Evolutionary conservation across 2,329 filamentous ascomycete species (phyloP), one percentile per base, ranked within the genome.

Genomic region (Paecilomyces dactylethromorphus): DNA sequence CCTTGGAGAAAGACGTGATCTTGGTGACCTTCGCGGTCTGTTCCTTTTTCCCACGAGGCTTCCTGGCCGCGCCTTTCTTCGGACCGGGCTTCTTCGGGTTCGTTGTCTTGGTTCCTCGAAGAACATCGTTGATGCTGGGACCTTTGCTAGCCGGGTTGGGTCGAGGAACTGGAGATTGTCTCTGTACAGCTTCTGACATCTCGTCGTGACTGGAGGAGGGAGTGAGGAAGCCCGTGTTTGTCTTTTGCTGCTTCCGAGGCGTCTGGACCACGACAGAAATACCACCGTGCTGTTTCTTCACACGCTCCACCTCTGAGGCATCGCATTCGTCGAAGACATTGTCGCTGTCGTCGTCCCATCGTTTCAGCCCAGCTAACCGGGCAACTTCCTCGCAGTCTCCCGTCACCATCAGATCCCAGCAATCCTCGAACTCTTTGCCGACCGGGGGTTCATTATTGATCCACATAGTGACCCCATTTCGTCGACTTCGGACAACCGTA

Each of bases 321-420:
- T 73, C 71, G 66, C 79, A 77, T 57, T 78, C 74, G 58, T 77
- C 71, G 45, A 76, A 76, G 13, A 75, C 65, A 10, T 76, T 73
- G 8, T 73, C 69, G 6, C 68, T 68, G 55, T 71, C 64, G 59
- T 86, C 82, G 63, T 86, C 76, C 84, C 84, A 87, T 60, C 76
- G 78, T 56, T 80, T 80, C 73, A 87, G 75, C 22, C 84, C 84
- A 15, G 87, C 89, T 45, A 91, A 79, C 54, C 82, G 82, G 21
- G 94, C 94, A 45, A 99, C 88, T 63, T 92, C 87, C 71, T 99
- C 94, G 70, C 91, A 94, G 66, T 89, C 89, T 21, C 91, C 92
- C 64, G 86, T 87, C 35, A 99, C 89, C 18, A 97, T 86, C 60
- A 97, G 77, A 74, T 99, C 94, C 89, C 92, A 99, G 68, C 91